Base-by-base conservation (phyloP, 805 yeast genomes). In the Wickerhamiella lipophila region DNA sequence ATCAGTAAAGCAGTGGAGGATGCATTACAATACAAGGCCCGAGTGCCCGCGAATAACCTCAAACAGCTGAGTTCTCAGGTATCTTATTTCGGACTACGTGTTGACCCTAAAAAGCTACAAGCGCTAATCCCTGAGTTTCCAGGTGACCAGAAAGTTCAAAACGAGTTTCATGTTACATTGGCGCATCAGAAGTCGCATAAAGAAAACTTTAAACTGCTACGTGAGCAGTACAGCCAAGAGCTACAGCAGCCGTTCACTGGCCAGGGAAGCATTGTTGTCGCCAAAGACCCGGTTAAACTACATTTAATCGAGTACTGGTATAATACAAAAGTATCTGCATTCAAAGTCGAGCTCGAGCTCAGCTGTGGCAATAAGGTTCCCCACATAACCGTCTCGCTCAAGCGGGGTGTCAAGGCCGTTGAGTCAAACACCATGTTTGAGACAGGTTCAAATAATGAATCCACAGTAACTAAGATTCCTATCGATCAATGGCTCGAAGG, bases 351-450 rank as follows among this genome's bases (percentile, higher is more conserved):
- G 7, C 52, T 72, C 2, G 40, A 49, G n/a, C 52, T 21, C 27
- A 53, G 6, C 43, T 62, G 71, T 7, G 68, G 70, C 0, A 75
- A 77, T 50, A 60, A 64, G 47, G 61, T 63, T 51, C 69, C 81
- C 0, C 96, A 88, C 60, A 74, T 87, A 39, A 88, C 96, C 0
- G 58, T 85, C 12, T 95, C 88, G 0, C 75, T 84, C 0, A 58
- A 66, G 1, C 56, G 67, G 1, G 66, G 67, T 0, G 67, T 73
- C 2, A 67, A 63, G 46, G 78, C 92, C 0, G 60, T 67, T 21
- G 74, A 76, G 54, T 74, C 88, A 1, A 78, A 79, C 52, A 53
- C 38, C 2, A 55, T 70, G 55, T 50, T 71, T 11, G 19, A 40
- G n/a, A 4, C 21, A 9, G 32, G n/a, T 15, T 30, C 45, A n/a